A percentile compares a stretch with the other conserved stretches of the same genome.
phyloP scores from a whole-genome alignment of 495 filamentous ascomycete genomes.

The Penicillium cinerascens region DNA sequence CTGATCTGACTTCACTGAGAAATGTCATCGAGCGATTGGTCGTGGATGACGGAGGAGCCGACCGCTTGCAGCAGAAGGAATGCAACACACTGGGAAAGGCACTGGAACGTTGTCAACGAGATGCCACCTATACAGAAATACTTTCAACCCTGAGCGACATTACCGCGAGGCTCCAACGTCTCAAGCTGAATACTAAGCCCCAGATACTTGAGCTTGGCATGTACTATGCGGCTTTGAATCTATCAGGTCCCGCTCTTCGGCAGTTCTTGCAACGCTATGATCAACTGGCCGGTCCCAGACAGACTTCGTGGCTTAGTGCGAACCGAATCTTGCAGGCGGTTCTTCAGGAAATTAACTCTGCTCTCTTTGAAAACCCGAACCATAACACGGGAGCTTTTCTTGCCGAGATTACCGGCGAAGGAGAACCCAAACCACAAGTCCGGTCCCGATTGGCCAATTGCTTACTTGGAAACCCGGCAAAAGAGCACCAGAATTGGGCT shows the following conservation, averaged over 20 bases:
- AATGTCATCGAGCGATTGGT: slow-evolving; percentile 22
- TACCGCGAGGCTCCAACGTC: slow-evolving; percentile 19
- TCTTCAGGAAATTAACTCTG: slow-evolving; percentile 16
- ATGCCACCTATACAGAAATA: slow-evolving; percentile 26
- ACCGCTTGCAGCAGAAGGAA: neutral
- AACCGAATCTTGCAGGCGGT: slow-evolving; percentile 11
- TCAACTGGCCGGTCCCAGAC: neutral
- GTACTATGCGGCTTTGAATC: slow-evolving; percentile 28
- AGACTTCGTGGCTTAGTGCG: neutral
- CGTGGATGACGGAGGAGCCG: slow-evolving; percentile 1
- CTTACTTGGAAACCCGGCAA: neutral
- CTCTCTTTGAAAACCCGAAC: slow-evolving; percentile 20
- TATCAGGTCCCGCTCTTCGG: slow-evolving; percentile 25
- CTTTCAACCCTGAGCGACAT: slow-evolving; percentile 28
- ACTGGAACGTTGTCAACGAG: slow-evolving; percentile 15
- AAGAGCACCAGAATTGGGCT: neutral
- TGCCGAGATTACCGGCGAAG: slow-evolving; percentile 26
- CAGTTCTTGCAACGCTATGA: slow-evolving; percentile 18
- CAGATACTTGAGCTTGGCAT: slow-evolving; percentile 20
- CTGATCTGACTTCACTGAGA: slow-evolving; percentile 6
- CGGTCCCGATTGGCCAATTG: slow-evolving; percentile 21
- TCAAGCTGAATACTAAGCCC: slow-evolving; percentile 4
- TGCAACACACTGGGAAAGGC: slow-evolving; percentile 9
- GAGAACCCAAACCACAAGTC: neutral
- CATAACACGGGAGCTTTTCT: slow-evolving; percentile 24